Base-by-base conservation (phyloP, 1,139 yeast genomes). In the Pichia norvegensis region DNA sequence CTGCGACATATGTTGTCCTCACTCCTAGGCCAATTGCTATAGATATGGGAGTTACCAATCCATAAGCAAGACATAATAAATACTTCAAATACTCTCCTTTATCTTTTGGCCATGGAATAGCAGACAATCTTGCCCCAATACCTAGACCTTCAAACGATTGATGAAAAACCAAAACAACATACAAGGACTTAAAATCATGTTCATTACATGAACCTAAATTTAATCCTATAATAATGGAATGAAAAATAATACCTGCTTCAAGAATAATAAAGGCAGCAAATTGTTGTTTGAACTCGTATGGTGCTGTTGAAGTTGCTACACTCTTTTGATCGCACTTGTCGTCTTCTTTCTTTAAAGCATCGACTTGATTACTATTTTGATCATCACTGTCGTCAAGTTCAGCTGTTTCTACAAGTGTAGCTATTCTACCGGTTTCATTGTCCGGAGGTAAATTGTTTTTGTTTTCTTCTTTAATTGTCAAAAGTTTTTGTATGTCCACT, bases 71-170 rank as follows among this genome's bases (percentile, higher is more conserved):
- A 42, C 62, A 57, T 8, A 58, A 43, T 4, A 55, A 10, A 51
- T 59, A 59, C 29, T 46, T 52, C 25, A 33, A 29, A 16, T 31
- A 33, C n/a, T 35, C 49, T n/a, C 61, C 61, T 4, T 58, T 53
- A 7, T 63, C 51, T 27, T 65, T 61, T 27, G 85, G 83, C 88
- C 92, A 85, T 33, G 73, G 68, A 4, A 85, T 78, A 21, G 76
- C 73, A 1, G 95, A 87, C 48, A 88, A 73, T 63, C 97, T 76
- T 9, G 95, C 77, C 44, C 97, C 97, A 57, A 88, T 72, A 56
- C 96, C 97, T 46, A 88, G 72, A 46, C 97, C 97, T 70, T 88
- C 97, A 64, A 88, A 88, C 68, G 84, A 74, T 67, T 88, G 97
- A 67, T 88, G 97, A 76, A 88, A 88, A 3, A 85, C 81, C 46